Evolutionary conservation across 108 stramenopile species (phyloP), one percentile per base, ranked within the genome.

Genomic region (Parietichytrium sp.): DNA sequence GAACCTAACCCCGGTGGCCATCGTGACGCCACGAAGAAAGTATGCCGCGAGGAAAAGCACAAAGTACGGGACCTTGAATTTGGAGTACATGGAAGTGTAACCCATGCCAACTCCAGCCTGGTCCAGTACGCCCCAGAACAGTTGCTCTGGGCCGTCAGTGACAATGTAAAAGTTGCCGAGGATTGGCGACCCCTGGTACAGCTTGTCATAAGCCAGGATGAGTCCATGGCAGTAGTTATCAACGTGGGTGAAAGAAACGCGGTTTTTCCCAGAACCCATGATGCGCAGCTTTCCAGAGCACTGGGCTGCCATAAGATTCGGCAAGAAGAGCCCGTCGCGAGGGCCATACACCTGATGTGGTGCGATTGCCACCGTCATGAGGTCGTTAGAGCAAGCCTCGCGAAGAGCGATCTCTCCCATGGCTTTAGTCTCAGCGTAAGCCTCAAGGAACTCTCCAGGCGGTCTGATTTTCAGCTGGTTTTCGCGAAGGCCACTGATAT

Each of bases 281-380:
- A 98, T 89, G 7, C 96, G 87, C 23, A 98, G 85, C 52, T 91
- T 88, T 0, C 94, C 96, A 54, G 79, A 89, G 23, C 94, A 93
- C 20, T 93, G 91, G 8, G 94, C 91, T 84, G 94, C 94, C 52
- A 98, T 81, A 4, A 98, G 81, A 33, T 91, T 95, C 10, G 97
- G 96, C 47, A 98, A 80, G 84, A 98, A 96, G 26, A 98, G 88
- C 29, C 87, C 82, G 79, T 94, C 95, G 79, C 93, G 87, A 7
- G 95, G 95, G 1, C 97, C 97, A 54, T 98, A 98, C 2, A 98
- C 92, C 86, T 98, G 97, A 82, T 98, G 97, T 20, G 97, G 97
- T 16, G 96, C 95, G 1, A 98, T 96, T 25, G 93, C 88, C 33
- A 94, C 87, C 23, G 98, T 98, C 54, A 91, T 80, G 42, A 96